These are phyloP conservation scores for Neofusicoccum kwambonambiense DNA, from an alignment of 2,329 filamentous ascomycete genomes.

Conservation along the genomic window DNA sequence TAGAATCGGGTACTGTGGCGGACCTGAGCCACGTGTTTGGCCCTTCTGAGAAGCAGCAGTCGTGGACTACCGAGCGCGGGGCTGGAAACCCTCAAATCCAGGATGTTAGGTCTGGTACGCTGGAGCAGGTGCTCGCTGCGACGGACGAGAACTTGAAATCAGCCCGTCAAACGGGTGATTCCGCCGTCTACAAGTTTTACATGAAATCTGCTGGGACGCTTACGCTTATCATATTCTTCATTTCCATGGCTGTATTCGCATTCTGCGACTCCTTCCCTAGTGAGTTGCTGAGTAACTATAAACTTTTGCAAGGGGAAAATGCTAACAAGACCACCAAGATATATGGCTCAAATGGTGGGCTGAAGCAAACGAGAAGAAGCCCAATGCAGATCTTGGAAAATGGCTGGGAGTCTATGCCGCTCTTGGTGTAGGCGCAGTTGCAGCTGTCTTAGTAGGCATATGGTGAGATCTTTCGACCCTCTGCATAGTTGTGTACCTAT, in stretches of 20 bases:
- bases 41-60: neutral
- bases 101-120: neutral
- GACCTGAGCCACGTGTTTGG: constrained; percentile 27
- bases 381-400: constrained; percentile 37
- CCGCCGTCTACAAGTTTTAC: constrained; percentile 35
- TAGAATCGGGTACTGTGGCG: constrained; percentile 42
- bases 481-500: neutral
- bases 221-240: constrained; percentile 30
- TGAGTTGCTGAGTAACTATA: constrained; percentile 21
- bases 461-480: constrained; percentile 1
- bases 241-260: constrained; percentile 34
- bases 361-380: constrained; percentile 39
- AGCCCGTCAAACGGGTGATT: constrained; percentile 32
- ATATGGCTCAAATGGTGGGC: constrained; percentile 53
- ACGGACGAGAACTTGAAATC: neutral
- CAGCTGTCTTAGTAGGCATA: neutral
- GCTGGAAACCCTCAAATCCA: neutral
- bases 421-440: constrained; percentile 28
- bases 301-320: neutral
- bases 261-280: constrained; percentile 35
- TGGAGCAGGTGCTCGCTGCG: neutral
- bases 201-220: constrained; percentile 32
- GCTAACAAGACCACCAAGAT: constrained; percentile 22
- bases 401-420: constrained; percentile 34
- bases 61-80: neutral